Evolutionary conservation across 2,329 filamentous ascomycete genomes (phyloP), one percentile per base, ranked within the genome.

Genomic region (Trichoderma arundinaceum): DNA sequence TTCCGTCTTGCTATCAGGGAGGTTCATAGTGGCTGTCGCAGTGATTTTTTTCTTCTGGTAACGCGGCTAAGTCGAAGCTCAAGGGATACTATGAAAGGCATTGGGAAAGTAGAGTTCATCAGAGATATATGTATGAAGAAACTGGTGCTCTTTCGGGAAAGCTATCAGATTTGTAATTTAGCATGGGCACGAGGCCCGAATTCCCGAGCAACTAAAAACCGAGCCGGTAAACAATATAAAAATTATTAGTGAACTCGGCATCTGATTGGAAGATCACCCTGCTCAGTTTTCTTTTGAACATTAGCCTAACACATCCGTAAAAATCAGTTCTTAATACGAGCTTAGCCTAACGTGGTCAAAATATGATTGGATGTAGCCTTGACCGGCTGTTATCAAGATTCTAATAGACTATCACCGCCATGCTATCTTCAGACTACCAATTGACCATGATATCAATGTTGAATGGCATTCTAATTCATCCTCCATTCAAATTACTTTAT

Each of bases 181-280:
- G 10, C 13, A 22, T 57, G 13, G 38, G 53, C 15, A 17, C 38
- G 15, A 17, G 7, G 3, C 3, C 4, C n/a, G 19, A 57, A 57
- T 57, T 57, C 38, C 53, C 53, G 53, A 57, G 38, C 38, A 32
- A 22, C 7, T 5, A 57, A 57, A 57, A 41, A 35, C 53, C 53
- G 53, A 57, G 53, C 17, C 19, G n/a, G 28, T 28, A 10, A 17
- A 56, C 8, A 0, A 3, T 17, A 12, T 10, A 8, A 28, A 9
- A 22, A 28, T 56, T 56, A n/a, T 35, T 43, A 43, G 13, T n/a
- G 5, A 32, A 32, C 53, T 35, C n/a, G 6, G 22, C 17, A 28
- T 28, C 22, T 28, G 22, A 28, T 28, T 28, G 22, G 22, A 38
- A 22, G 0, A n/a, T 39, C n/a, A 39, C 17, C 17, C 52, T 35